Conservation (phyloP, 2,329 filamentous ascomycete species). For the Mycocentrospora acerina region DNA sequence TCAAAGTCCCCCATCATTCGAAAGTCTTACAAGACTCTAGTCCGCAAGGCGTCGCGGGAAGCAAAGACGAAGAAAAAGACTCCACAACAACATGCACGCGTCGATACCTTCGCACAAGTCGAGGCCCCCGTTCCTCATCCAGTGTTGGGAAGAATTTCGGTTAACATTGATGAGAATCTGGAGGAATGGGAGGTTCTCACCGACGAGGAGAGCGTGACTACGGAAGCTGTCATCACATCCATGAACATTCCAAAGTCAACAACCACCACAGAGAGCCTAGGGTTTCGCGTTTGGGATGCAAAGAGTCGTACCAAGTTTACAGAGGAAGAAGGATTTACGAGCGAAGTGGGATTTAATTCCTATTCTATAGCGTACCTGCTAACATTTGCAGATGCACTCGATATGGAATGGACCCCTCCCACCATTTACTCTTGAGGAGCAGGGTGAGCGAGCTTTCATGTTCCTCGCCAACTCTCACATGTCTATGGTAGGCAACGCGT, state of each 20-base stretch:
- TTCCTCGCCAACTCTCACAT: slow-evolving; percentile 4
- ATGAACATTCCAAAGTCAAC: not conserved
- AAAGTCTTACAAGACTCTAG: not conserved
- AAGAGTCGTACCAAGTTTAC: slow-evolving; percentile 3
- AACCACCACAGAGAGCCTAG: not conserved
- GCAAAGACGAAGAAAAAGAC: not conserved
- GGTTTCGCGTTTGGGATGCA: slow-evolving; percentile 10
- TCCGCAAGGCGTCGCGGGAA: not conserved
- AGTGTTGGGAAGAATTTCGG: too few relatives aligned
- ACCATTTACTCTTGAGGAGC: slow-evolving; percentile 6
- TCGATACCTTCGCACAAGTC: not conserved
- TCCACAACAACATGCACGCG: too few relatives aligned
- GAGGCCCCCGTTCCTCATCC: too few relatives aligned
- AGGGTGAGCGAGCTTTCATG: not conserved
- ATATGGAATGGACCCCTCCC: slow-evolving; percentile 3
- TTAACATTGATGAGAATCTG: too few relatives aligned
- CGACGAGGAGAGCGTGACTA: not conserved
- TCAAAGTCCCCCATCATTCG: slow-evolving; percentile 6
- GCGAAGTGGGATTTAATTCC: too few relatives aligned
- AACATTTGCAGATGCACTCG: too few relatives aligned
- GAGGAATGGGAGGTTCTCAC: not conserved
- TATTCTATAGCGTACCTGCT: too few relatives aligned
- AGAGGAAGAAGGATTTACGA: slow-evolving; percentile 7
- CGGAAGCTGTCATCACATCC: too few relatives aligned
- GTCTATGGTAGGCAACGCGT: slow-evolving; percentile 2